Evolutionary conservation across 2,329 filamentous ascomycete genomes (phyloP).

Genomic region (Chaetomium olivaceum): DNA sequence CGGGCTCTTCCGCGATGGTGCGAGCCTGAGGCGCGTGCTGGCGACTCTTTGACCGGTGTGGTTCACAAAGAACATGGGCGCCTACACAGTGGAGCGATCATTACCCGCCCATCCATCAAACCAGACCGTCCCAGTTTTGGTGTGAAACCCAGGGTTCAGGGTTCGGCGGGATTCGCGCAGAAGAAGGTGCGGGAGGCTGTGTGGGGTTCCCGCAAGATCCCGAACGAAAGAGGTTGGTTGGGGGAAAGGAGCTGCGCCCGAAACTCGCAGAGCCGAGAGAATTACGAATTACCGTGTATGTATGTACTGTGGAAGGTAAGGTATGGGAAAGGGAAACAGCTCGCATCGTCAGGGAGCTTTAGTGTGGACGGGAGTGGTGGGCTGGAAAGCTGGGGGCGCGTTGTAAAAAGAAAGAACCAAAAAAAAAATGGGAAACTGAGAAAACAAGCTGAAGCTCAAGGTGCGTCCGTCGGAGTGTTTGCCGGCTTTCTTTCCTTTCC

Average conservation of each 20-base stretch:
- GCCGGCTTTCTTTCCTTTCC: neutral
- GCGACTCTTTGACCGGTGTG: neutral
- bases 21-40: neutral
- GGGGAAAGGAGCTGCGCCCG: slow-evolving; percentile 1
- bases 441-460: neutral
- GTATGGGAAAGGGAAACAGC: neutral
- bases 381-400: neutral
- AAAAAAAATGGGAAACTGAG: neutral
- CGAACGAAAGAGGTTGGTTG: slow-evolving; percentile 3
- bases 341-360: neutral
- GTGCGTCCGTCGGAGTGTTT: neutral
- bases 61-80: neutral
- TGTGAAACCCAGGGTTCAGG: slow-evolving; percentile 20
- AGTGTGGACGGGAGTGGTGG: neutral
- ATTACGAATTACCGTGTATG: neutral
- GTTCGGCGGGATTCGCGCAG: slow-evolving; percentile 14
- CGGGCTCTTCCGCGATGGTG: neutral
- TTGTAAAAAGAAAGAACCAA: neutral
- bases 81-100: neutral
- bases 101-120: slow-evolving; percentile 4
- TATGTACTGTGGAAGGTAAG: too few species aligned
- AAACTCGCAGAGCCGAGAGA: neutral
- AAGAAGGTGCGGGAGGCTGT: slow-evolving; percentile 1
- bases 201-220: slow-evolving; percentile 16
- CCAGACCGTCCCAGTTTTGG: neutral